Percentiles rank a stretch among this genome's conserved stretches.
phyloP scores from a whole-genome alignment of 2,329 filamentous ascomycete genomes.

The Diplocarpon mali region DNA sequence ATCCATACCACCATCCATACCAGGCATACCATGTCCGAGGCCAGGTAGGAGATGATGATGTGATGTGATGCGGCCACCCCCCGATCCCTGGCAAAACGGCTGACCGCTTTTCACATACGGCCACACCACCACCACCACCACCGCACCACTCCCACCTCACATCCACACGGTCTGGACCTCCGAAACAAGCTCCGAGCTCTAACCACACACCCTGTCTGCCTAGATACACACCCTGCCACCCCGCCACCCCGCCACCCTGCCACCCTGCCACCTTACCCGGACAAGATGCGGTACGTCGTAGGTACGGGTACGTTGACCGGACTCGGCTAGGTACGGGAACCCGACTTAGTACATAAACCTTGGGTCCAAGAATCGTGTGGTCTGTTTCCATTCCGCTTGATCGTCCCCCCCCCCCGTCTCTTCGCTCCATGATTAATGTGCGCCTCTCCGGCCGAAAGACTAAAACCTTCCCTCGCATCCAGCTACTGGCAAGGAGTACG shows the following conservation, averaged over 20 bases:
- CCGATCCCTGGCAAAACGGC: not conserved
- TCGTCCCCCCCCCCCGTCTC: constrained; percentile 15
- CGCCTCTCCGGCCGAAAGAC: constrained; percentile 3
- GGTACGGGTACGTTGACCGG: too few relatives aligned
- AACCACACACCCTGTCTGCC: constrained; percentile 2
- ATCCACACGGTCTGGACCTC: not conserved
- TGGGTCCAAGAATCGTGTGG: too few relatives aligned
- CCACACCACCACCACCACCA: not conserved
- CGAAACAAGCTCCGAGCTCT: constrained; percentile 8
- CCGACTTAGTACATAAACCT: too few relatives aligned
- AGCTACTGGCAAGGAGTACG: not conserved
- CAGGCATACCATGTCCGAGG: too few relatives aligned
- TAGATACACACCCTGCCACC: constrained; percentile 6
- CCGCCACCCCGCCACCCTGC: too few relatives aligned
- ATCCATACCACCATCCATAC: too few relatives aligned
- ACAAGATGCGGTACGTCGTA: too few relatives aligned
- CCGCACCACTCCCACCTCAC: not conserved
- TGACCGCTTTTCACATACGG: constrained; percentile 3
- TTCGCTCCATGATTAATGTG: constrained; percentile 6
- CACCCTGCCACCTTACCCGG: too few relatives aligned
- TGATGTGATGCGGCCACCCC: constrained; percentile 3
- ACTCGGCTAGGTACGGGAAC: too few relatives aligned
- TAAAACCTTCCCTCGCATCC: too few relatives aligned
- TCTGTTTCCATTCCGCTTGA: constrained; percentile 17
- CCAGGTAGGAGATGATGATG: not conserved